Percentiles rank a stretch among this genome's conserved stretches.
Evolutionary conservation across 768 basidiomycete genomes (phyloP).

Genomic region (Boletales sp.): DNA sequence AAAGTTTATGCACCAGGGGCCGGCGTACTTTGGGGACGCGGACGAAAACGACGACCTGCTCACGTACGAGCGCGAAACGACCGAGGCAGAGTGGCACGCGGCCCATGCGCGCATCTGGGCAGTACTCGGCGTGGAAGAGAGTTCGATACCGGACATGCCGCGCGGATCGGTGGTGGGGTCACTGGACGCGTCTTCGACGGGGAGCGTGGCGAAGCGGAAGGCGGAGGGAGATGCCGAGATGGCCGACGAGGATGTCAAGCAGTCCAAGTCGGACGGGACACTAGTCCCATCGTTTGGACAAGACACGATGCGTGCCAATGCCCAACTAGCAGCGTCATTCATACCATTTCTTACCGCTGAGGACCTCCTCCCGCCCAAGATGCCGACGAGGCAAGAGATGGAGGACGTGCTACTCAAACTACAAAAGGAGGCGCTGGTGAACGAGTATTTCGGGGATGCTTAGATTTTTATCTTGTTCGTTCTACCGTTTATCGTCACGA

Average conservation of each 20-base stretch:
- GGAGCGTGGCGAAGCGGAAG: constrained; percentile 51
- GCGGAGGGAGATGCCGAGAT: constrained; percentile 41
- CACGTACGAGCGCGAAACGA: constrained; percentile 65
- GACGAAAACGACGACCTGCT: constrained; percentile 76
- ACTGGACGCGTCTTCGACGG: constrained; percentile 13
- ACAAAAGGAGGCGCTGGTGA: constrained; percentile 76
- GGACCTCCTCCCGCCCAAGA: constrained; percentile 67
- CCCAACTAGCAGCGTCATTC: constrained; percentile 60
- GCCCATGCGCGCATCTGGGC: constrained; percentile 53
- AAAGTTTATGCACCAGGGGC: constrained; percentile 85
- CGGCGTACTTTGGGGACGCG: constrained; percentile 86
- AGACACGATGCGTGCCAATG: constrained; percentile 31
- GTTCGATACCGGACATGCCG: constrained; percentile 51
- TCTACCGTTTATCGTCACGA: constrained; percentile 1
- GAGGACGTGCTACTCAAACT: constrained; percentile 69
- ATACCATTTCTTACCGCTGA: constrained; percentile 75
- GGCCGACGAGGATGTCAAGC: constrained; percentile 28
- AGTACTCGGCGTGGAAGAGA: constrained; percentile 48
- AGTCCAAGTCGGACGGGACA: constrained; percentile 6
- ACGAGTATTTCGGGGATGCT: constrained; percentile 66
- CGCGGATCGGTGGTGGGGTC: constrained; percentile 13
- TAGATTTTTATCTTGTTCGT: constrained; percentile 9
- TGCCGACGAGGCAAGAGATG: constrained; percentile 78
- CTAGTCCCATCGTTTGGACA: background rate
- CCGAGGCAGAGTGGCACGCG: constrained; percentile 73